Percentiles rank a stretch among this genome's conserved stretches.
These are phyloP conservation scores for Trypanosomatidae sp. DNA, from an alignment of 208 protist species.

Conservation along the genomic window DNA sequence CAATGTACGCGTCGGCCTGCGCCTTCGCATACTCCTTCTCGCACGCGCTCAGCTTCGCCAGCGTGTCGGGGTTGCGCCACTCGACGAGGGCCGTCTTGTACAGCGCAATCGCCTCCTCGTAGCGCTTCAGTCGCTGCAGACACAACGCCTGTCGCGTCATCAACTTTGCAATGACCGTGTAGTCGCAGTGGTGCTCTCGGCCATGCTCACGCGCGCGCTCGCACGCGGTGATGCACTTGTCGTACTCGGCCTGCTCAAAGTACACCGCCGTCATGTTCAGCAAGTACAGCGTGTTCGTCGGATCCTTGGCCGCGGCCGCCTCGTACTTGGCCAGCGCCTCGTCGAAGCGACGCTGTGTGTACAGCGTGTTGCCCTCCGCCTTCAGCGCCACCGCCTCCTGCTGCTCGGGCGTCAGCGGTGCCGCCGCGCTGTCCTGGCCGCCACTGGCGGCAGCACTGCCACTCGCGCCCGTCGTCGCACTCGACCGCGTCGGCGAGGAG, in stretches of 20 bases:
- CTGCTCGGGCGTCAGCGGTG: slow-evolving; percentile 36
- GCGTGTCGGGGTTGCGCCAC: slow-evolving; percentile 87
- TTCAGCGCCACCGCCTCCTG: slow-evolving; percentile 72
- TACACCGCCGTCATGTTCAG: slow-evolving; percentile 88
- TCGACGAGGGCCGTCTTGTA: slow-evolving; percentile 89
- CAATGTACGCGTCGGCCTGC: slow-evolving; percentile 87
- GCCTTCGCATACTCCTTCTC: slow-evolving; percentile 84
- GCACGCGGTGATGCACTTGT: slow-evolving; percentile 86
- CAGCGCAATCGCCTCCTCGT: slow-evolving; percentile 75
- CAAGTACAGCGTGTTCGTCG: slow-evolving; percentile 80
- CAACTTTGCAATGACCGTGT: slow-evolving; percentile 84
- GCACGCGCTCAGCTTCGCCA: slow-evolving; percentile 78
- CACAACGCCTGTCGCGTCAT: slow-evolving; percentile 85
- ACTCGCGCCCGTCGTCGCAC: slow-evolving; percentile 15
- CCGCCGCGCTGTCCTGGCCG: no score
- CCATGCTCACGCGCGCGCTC: slow-evolving; percentile 83
- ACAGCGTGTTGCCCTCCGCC: slow-evolving; percentile 90
- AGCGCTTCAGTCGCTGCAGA: slow-evolving; percentile 71
- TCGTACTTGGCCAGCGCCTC: slow-evolving; percentile 85
- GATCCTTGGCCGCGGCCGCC: slow-evolving; percentile 67
- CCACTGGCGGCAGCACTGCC: no score
- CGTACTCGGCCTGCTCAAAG: slow-evolving; percentile 91
- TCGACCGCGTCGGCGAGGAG: slow-evolving; percentile 7
- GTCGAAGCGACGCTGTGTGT: slow-evolving; percentile 92
- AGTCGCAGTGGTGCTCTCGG: slow-evolving; percentile 85